Evolutionary conservation across 2,329 filamentous ascomycete species (phyloP), one percentile per base, ranked within the genome.

Genomic region (Alternaria solani): DNA sequence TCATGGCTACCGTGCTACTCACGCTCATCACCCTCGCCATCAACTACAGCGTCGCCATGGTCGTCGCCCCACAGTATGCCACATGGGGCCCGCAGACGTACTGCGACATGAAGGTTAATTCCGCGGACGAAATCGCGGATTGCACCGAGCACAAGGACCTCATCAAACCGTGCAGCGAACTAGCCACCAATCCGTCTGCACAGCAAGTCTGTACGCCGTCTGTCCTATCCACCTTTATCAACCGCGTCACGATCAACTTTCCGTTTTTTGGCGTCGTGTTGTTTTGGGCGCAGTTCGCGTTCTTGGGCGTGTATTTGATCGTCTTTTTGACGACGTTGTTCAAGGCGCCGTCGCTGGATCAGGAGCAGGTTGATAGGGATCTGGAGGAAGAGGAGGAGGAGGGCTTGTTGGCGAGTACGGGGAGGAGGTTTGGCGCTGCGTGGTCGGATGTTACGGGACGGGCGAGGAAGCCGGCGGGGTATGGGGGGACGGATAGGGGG

Each of bases 241-340:
- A 98, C 79, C 89, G 94, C 44, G 88, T 97, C 62, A 94, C 92
- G 23, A 87, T 97, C 73, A 97, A 96, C 75, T 99, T 95, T 85
- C 94, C 95, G 6, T 93, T 97, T 75, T 96, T 99, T 73, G 95
- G 95, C 11, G 88, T 90, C 11, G 82, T 98, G n/a, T 87, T 92
- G 68, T 99, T 98, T 79, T 99, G 94, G 93, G 92, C 93, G 0
- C 95, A 99, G 73, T 98, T 97, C 75, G 91, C 86, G 12, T 98
- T 99, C 81, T 80, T 99, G 43, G 90, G 82, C 25, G 79, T 97
- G 20, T 97, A 96, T 78, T 78, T 97, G 9, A 80, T 97, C 55
- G 89, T 96, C 12, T 91, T 97, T 69, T 60, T 93, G 23, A 91
- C 91, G 0, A 88, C 91, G 3, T 81, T 97, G 0, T 90, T 98